Conservation (phyloP, 179 eudicot species). For the Silene noctiflora region DNA sequence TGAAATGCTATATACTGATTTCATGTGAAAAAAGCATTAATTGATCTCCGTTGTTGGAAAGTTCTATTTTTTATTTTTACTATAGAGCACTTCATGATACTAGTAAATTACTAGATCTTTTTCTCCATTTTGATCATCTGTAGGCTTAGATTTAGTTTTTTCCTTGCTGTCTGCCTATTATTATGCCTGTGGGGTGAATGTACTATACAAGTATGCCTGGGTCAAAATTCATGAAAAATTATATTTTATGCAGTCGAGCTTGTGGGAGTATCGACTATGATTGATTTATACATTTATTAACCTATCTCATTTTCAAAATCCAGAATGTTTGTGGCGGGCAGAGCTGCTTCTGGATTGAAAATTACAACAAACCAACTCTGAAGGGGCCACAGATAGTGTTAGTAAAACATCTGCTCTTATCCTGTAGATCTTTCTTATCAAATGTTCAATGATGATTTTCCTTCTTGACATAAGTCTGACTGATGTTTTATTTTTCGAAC, state of each 20-base stretch:
- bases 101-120: no score
- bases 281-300: constrained; percentile 16
- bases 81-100: not conserved
- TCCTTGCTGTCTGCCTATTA: not conserved
- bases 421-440: not conserved
- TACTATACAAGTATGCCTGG: no score
- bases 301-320: constrained; percentile 12
- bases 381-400: constrained; percentile 66
- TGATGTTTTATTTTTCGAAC: not conserved
- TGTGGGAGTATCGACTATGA: not conserved
- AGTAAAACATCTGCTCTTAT: constrained; percentile 27
- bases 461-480: not conserved
- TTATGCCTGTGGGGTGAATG: not conserved
- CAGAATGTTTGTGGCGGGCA: constrained; percentile 74
- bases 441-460: not conserved
- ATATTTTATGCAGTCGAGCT: not conserved
- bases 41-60: no score
- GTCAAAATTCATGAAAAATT: not conserved
- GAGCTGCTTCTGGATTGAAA: constrained; percentile 79
- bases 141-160: not conserved
- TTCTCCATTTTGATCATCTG: not conserved
- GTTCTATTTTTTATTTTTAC: no score
- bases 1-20: no score
- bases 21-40: no score
- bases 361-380: constrained; percentile 49